Evolutionary conservation across 2,329 filamentous ascomycete species (phyloP).

Genomic region (Gremmenia infestans): DNA sequence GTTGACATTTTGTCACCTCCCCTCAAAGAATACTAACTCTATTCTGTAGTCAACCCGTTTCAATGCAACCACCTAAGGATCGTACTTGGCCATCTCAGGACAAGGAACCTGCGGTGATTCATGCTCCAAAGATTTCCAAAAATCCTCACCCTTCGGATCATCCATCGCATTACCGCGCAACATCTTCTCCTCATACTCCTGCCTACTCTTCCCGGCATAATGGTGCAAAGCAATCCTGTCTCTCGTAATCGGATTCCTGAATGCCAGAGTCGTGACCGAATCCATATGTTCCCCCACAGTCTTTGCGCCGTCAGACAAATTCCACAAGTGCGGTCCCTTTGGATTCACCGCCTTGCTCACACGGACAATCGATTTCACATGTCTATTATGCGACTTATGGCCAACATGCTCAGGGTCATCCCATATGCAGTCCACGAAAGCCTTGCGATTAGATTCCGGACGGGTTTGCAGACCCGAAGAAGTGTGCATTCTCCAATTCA

Average conservation of each 20-base stretch:
- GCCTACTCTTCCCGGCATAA: slow-evolving; percentile 31
- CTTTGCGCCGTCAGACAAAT: slow-evolving; percentile 13
- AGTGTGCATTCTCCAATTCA: slow-evolving; percentile 33
- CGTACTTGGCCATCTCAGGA: slow-evolving; percentile 26
- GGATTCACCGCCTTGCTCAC: slow-evolving; percentile 17
- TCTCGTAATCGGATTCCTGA: slow-evolving; percentile 26
- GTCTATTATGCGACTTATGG: slow-evolving; percentile 23
- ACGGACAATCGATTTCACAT: slow-evolving; percentile 31
- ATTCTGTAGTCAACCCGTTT: neutral
- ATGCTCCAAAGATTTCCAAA: slow-evolving; percentile 28
- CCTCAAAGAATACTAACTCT: neutral
- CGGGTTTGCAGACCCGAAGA: slow-evolving; percentile 27
- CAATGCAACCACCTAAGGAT: slow-evolving; percentile 7
- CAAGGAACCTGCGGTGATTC: slow-evolving; percentile 22
- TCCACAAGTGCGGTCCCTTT: slow-evolving; percentile 23
- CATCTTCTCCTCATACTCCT: slow-evolving; percentile 31
- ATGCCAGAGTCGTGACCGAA: slow-evolving; percentile 15
- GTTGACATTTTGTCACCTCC: neutral
- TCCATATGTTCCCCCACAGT: slow-evolving; percentile 28
- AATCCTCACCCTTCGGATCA: slow-evolving; percentile 24
- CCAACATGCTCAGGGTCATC: slow-evolving; percentile 14
- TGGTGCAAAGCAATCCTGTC: slow-evolving; percentile 31
- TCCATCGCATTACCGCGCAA: slow-evolving; percentile 26
- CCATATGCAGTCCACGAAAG: slow-evolving; percentile 29
- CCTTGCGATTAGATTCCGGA: slow-evolving; percentile 24